These are phyloP conservation scores for Neofusicoccum cordaticola DNA, from an alignment of 2,329 filamentous ascomycete genomes.

Conservation along the genomic window DNA sequence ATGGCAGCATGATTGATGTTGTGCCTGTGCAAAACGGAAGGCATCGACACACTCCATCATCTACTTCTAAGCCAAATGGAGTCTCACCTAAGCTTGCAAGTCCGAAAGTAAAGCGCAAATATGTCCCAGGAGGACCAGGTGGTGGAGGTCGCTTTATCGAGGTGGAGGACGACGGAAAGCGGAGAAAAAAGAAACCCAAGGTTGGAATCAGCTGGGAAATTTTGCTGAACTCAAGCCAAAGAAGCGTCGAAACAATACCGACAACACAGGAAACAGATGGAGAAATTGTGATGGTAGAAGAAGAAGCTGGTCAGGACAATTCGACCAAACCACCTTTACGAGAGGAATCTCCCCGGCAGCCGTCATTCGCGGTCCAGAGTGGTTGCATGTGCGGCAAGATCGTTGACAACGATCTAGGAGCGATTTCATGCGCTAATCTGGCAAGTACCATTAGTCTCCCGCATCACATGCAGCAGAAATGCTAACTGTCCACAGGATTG, in stretches of 20 bases:
- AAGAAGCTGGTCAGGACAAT: not conserved
- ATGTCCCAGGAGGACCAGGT: not conserved
- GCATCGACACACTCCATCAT: not conserved
- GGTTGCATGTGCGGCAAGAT: conserved; percentile 18
- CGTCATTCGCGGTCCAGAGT: not conserved
- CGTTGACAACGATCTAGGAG: conserved; percentile 4
- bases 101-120: not conserved
- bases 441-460: conserved; percentile 5
- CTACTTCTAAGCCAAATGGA: not conserved
- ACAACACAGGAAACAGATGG: conserved; percentile 2
- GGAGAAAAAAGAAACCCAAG: not conserved
- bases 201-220: not conserved
- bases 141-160: not conserved
- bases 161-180: not conserved
- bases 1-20: not conserved
- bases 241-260: not conserved
- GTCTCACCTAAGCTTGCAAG: not conserved
- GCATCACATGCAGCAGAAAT: not conserved
- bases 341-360: not conserved
- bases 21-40: not conserved
- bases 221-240: not conserved
- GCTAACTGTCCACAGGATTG: conserved; percentile 12
- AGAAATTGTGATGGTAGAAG: conserved; percentile 9
- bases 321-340: not conserved
- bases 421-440: conserved; percentile 19